Percentiles rank a stretch among this genome's conserved stretches.
These are phyloP conservation scores for Penicillium corylophilum DNA, from an alignment of 2,329 filamentous ascomycete species.

Conservation along the genomic window DNA sequence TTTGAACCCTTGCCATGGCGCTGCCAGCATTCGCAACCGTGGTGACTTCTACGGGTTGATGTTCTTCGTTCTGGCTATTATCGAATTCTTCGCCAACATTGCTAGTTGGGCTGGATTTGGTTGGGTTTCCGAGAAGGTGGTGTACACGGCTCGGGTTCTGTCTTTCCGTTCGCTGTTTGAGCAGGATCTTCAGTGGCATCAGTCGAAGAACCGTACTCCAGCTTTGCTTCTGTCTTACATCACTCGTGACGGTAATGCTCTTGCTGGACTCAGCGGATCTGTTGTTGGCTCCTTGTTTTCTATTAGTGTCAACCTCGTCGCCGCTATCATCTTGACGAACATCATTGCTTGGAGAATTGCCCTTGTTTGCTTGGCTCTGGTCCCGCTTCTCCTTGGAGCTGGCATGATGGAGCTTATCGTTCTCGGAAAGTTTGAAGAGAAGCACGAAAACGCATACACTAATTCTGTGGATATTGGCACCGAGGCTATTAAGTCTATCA, in stretches of 20 bases:
- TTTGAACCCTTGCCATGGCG: conserved; percentile 54
- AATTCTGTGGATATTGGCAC: conserved; percentile 53
- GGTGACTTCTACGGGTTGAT: conserved; percentile 58
- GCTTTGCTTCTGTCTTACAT: conserved; percentile 65
- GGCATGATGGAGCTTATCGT: conserved; percentile 67
- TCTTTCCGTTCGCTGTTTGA: conserved; percentile 65
- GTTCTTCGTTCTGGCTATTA: conserved; percentile 60
- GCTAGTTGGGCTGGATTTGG: conserved; percentile 60
- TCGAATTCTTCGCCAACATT: conserved; percentile 62
- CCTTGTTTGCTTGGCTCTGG: conserved; percentile 66
- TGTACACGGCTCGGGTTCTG: conserved; percentile 63
- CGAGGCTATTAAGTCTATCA: conserved; percentile 54
- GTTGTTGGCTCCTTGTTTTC: conserved; percentile 69
- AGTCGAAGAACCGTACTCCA: conserved; percentile 62
- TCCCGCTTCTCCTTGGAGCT: conserved; percentile 67
- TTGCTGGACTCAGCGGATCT: conserved; percentile 68
- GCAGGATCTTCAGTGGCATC: conserved; percentile 70
- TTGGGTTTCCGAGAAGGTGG: conserved; percentile 61
- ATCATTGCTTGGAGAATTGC: conserved; percentile 76
- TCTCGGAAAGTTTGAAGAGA: conserved; percentile 59
- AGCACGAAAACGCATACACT: conserved; percentile 52
- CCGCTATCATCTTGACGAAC: conserved; percentile 66
- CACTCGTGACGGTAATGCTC: conserved; percentile 65
- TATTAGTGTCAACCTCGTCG: conserved; percentile 66
- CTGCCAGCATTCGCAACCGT: conserved; percentile 48